These are phyloP conservation scores for Lichtheimia corymbifera DNA, from an alignment of 371 early-diverging fungal species.

Conservation along the genomic window DNA sequence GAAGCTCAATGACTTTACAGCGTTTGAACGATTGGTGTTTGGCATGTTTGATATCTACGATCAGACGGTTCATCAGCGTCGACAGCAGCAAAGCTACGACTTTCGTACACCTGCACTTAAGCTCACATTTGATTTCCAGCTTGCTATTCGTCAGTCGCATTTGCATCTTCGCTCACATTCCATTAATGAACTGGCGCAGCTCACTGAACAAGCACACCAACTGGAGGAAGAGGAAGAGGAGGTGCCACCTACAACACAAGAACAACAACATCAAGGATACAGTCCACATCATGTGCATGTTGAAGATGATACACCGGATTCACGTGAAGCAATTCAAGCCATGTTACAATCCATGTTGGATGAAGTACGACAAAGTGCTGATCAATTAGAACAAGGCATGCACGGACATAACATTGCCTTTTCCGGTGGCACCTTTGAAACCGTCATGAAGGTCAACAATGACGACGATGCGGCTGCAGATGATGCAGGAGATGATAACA, in stretches of 20 bases:
- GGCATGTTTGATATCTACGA: conserved; percentile 48
- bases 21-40: conserved; percentile 41
- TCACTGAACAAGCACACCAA: conserved; percentile 7
- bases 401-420: conserved; percentile 32
- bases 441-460: conserved; percentile 37
- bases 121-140: conserved; percentile 46
- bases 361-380: conserved; percentile 51
- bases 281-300: conserved; percentile 18
- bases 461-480: conserved; percentile 4
- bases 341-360: conserved; percentile 44
- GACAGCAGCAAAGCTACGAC: conserved; percentile 24
- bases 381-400: conserved; percentile 52
- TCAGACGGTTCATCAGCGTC: conserved; percentile 23
- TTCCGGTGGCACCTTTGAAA: conserved; percentile 43
- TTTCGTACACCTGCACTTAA: conserved; percentile 45
- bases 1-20: conserved; percentile 40
- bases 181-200: conserved; percentile 11
- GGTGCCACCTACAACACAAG: neutral
- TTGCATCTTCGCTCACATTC: conserved; percentile 25
- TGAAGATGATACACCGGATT: conserved; percentile 18
- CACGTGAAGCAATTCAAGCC: conserved; percentile 32
- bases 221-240: neutral
- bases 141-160: conserved; percentile 45
- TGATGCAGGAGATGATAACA: conserved; percentile 16
- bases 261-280: conserved; percentile 9